Conservation (phyloP, 2,329 filamentous ascomycete genomes). For the Trichoderma sp. region DNA sequence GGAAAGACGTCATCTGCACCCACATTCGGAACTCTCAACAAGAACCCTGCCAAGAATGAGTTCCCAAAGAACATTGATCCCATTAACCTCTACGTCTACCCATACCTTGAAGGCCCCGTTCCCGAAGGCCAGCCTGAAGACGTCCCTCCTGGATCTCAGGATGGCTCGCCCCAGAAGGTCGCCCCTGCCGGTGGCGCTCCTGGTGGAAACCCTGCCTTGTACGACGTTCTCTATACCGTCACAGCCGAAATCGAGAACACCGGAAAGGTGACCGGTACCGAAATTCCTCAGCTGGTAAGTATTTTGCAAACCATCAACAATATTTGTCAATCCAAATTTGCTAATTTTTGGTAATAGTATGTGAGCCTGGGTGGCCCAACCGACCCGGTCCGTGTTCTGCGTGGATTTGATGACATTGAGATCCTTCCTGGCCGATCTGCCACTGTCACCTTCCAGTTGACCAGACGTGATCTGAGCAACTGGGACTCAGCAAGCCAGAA, state of each 20-base stretch:
- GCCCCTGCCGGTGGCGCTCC: background rate
- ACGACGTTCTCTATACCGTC: background rate
- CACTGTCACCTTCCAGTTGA: background rate
- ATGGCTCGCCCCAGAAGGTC: background rate
- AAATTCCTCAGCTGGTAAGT: background rate
- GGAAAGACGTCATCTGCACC: background rate
- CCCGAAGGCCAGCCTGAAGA: background rate
- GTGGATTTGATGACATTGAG: background rate
- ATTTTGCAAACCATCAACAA: background rate
- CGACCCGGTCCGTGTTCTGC: background rate
- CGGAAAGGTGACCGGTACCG: background rate
- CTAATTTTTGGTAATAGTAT: background rate
- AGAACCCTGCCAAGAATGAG: background rate
- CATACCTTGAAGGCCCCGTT: background rate
- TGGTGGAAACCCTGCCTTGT: background rate
- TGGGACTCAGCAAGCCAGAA: background rate
- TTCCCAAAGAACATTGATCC: constrained; percentile 3
- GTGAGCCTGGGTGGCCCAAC: background rate
- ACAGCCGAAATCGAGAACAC: background rate
- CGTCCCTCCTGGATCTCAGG: background rate
- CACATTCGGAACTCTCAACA: background rate
- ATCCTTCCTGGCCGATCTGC: background rate
- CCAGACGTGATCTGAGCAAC: background rate
- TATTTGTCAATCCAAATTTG: background rate
- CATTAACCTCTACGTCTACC: background rate